Evolutionary conservation across 306 rosid genomes (phyloP).

Genomic region (Quercus bicolor): DNA sequence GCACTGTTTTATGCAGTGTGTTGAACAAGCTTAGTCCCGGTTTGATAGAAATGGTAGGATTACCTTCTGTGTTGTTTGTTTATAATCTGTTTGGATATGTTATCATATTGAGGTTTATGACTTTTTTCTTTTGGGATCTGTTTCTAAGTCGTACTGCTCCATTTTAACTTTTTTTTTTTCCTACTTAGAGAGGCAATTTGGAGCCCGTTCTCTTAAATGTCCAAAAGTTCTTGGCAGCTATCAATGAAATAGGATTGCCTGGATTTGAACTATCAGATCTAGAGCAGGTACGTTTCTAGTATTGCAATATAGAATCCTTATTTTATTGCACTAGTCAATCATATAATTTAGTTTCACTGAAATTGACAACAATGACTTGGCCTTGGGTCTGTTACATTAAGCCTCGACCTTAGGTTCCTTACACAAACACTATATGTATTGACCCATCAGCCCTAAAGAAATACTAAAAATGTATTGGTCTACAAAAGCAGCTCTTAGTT

Average conservation of each 20-base stretch:
- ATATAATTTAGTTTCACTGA: neutral
- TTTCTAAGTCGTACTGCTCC: slow-evolving; percentile 2
- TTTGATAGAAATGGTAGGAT: slow-evolving; percentile 48
- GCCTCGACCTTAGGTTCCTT: slow-evolving; percentile 11
- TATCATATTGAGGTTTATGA: neutral
- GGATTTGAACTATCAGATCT: slow-evolving; percentile 70
- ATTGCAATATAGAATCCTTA: neutral
- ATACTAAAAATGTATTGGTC: neutral
- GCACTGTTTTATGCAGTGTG: slow-evolving; percentile 68
- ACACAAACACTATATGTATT: slow-evolving; percentile 3
- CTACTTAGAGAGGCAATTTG: slow-evolving; percentile 52
- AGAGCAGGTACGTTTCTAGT: slow-evolving; percentile 58
- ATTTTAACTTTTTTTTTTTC: slow-evolving; percentile 5
- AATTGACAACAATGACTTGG: neutral
- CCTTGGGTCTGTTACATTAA: slow-evolving; percentile 8
- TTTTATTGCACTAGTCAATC: neutral
- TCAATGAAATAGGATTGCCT: slow-evolving; percentile 79
- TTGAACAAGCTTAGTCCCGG: slow-evolving; percentile 73
- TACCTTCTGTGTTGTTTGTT: slow-evolving; percentile 10
- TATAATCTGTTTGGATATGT: neutral
- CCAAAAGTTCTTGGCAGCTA: slow-evolving; percentile 61
- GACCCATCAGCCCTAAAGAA: neutral
- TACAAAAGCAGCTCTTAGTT: slow-evolving; percentile 9
- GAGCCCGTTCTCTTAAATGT: slow-evolving; percentile 35
- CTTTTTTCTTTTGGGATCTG: neutral